These are phyloP conservation scores for Acanthamoeba divionensis DNA, from an alignment of 208 protist genomes.

Conservation along the genomic window DNA sequence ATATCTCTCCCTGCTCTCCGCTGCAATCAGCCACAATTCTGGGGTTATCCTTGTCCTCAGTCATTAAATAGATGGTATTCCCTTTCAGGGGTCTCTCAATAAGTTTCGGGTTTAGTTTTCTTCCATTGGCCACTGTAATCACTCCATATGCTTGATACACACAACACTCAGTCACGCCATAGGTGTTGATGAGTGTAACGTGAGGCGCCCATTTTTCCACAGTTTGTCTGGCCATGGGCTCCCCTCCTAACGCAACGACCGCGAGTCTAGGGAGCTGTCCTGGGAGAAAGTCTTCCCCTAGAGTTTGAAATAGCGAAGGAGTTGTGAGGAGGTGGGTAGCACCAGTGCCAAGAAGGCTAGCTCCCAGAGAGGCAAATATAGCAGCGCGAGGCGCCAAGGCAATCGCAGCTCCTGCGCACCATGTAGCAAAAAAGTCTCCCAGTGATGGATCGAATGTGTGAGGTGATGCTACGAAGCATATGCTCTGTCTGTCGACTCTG, in stretches of 20 bases:
- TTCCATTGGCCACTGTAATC: neutral
- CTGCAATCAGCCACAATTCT: neutral
- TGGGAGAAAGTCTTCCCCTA: neutral
- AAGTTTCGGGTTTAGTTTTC: neutral
- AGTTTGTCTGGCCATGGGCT: constrained; percentile 9
- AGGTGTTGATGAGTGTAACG: neutral
- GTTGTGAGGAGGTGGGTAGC: constrained; percentile 31
- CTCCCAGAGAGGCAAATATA: neutral
- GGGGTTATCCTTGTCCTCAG: neutral
- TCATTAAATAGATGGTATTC: neutral
- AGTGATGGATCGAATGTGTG: constrained; percentile 32
- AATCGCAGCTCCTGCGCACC: neutral
- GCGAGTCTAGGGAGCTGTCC: neutral
- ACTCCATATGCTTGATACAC: constrained; percentile 9
- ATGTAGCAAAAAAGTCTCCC: constrained; percentile 47
- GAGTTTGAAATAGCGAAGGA: neutral
- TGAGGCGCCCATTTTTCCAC: neutral
- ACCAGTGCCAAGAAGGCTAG: neutral
- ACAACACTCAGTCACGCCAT: constrained; percentile 50
- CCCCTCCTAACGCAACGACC: constrained; percentile 32
- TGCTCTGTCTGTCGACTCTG: neutral
- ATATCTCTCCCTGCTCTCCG: constrained; percentile 20
- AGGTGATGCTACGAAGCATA: constrained; percentile 47
- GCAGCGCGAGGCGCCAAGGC: neutral
- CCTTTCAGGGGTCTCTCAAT: neutral